phyloP scores from a whole-genome alignment of 2,329 filamentous ascomycete genomes.

The Volutella citrinella region DNA sequence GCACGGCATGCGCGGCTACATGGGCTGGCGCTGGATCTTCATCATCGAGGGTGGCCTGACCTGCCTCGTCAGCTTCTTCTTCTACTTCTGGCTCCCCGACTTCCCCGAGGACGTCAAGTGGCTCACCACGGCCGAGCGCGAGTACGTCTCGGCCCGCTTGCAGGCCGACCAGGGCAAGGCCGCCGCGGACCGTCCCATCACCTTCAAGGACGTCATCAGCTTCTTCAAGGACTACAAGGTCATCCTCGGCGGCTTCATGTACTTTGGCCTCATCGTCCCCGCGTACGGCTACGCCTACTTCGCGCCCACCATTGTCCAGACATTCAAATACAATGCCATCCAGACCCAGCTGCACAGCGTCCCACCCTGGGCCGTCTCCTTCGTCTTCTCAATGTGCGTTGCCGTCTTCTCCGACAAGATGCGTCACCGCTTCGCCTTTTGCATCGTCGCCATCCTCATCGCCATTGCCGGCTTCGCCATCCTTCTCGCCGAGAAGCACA shows the following conservation, averaged over 20 bases:
- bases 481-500: constrained; percentile 67
- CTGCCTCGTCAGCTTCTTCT: constrained; percentile 56
- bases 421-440: constrained; percentile 72
- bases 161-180: constrained; percentile 66
- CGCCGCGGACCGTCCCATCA: constrained; percentile 60
- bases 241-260: constrained; percentile 74
- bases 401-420: constrained; percentile 70
- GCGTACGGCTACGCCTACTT: constrained; percentile 80
- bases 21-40: constrained; percentile 80
- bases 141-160: constrained; percentile 64
- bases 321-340: constrained; percentile 60
- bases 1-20: constrained; percentile 65
- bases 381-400: constrained; percentile 73
- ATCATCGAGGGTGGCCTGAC: constrained; percentile 72
- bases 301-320: constrained; percentile 66
- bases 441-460: constrained; percentile 64
- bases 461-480: constrained; percentile 74
- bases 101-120: constrained; percentile 75
- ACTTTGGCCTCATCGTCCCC: constrained; percentile 75
- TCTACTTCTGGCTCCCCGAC: constrained; percentile 68
- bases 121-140: constrained; percentile 67
- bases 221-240: constrained; percentile 75
- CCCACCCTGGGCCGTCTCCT: constrained; percentile 64
- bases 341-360: constrained; percentile 57
- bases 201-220: constrained; percentile 52